These are phyloP conservation scores for Metrosideros polymorpha DNA, from an alignment of 441 rosid species.

Conservation along the genomic window DNA sequence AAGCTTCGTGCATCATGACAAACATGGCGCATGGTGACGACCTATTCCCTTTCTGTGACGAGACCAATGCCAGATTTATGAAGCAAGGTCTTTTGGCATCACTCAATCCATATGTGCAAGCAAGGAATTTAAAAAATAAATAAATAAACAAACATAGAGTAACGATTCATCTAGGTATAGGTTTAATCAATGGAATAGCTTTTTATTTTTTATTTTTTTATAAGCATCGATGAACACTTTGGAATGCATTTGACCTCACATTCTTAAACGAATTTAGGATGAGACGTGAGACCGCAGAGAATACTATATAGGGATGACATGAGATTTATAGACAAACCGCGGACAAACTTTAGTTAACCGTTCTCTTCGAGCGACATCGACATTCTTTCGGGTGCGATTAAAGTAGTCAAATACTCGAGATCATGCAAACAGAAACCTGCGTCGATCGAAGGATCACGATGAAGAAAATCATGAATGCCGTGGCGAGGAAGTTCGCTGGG, in stretches of 20 bases:
- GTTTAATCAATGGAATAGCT: neutral
- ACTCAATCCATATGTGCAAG: neutral
- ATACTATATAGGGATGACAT: neutral
- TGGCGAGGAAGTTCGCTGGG: neutral
- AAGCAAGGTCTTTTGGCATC: neutral
- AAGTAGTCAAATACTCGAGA: neutral
- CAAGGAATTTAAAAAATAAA: neutral
- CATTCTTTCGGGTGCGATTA: neutral
- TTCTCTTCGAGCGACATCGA: neutral
- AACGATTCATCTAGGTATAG: neutral
- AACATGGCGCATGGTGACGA: neutral
- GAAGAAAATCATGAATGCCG: neutral
- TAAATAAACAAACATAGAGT: neutral
- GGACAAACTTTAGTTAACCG: neutral
- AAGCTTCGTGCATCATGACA: neutral
- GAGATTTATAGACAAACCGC: neutral
- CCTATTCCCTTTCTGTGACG: neutral
- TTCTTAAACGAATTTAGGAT: neutral
- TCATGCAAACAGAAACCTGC: neutral
- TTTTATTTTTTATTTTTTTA: too few species aligned
- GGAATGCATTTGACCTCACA: neutral
- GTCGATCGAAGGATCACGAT: neutral
- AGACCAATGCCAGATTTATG: neutral
- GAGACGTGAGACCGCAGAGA: neutral
- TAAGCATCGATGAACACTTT: neutral